These are phyloP conservation scores for Uromyces viciae-fabae DNA, from an alignment of 1,284 basidiomycete species.

Conservation along the genomic window DNA sequence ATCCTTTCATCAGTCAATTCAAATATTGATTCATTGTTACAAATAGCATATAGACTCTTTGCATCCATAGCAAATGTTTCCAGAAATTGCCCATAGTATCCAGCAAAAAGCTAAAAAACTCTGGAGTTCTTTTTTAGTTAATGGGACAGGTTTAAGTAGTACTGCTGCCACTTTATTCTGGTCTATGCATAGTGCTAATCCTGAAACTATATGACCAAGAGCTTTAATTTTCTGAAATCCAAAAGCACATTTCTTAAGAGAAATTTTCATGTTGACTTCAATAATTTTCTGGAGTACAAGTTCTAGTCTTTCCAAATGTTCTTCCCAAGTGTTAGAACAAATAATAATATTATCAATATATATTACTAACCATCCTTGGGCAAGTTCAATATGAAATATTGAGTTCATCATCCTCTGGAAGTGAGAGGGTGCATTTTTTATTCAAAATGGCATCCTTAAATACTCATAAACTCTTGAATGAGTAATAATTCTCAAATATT, in stretches of 20 bases:
- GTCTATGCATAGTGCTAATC: neutral
- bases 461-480: neutral
- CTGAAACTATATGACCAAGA: constrained; percentile 16
- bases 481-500: constrained; percentile 13
- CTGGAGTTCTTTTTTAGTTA: neutral
- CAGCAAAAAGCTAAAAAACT: neutral
- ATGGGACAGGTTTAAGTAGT: neutral
- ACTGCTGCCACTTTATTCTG: constrained; percentile 9
- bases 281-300: neutral
- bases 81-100: neutral
- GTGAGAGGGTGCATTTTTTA: constrained; percentile 17
- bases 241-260: neutral
- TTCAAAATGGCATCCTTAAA: neutral
- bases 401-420: constrained; percentile 34
- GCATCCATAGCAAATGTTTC: neutral
- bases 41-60: neutral
- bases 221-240: constrained; percentile 15
- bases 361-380: neutral
- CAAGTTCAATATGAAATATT: neutral
- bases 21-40: neutral
- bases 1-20: neutral
- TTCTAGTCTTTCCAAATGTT: neutral
- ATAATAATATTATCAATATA: constrained; percentile 37
- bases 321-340: neutral
- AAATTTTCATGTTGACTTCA: constrained; percentile 14